Evolutionary conservation across 306 rosid genomes (phyloP), one percentile per base, ranked within the genome.

Genomic region (Oxytropis ochrocephala): DNA sequence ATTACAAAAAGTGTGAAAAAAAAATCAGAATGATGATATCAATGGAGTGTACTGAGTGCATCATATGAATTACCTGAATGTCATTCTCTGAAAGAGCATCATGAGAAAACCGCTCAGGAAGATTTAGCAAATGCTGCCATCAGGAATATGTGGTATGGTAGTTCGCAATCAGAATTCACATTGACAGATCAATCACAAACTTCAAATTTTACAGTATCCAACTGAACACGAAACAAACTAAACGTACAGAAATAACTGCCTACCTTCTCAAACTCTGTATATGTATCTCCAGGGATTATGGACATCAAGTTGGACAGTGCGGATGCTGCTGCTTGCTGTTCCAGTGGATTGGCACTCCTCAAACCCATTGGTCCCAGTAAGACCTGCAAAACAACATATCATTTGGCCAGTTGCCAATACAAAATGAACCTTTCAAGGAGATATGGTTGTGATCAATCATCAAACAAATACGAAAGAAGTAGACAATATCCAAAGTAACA

Each of bases 211-310:
- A 38, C 46, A 36, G 68, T 59, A 57, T 47, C 52, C 38, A 59
- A 29, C 14, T 10, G 60, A 72, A 72, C 10, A 42, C 62, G 46
- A 55, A 58, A 17, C 36, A 46, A 72, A 72, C 18, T 7, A 43
- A 6, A 53, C 29, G 19, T 6, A 30, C 56, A 67, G 30, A 53
- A 43, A 80, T 52, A 58, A 70, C 53, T 41, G 50, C 24, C 52
- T 59, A 90, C 97, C 92, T 85, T 84, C 64, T 94, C 97, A 82
- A 94, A 88, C 78, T 94, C 95, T 35, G 35, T 14, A 78, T 90
- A 85, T 11, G 90, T 83, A 78, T 90, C 97, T 76, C 85, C 81
- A 30, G 98, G 98, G 72, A 79, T 75, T 69, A 94, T 81, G 38
- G 95, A 75, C 96, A 94, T 94, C 80, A 94, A 80, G 57, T 88